Conservation (phyloP, 345 rosid species). For the Ceriops zippeliana region DNA sequence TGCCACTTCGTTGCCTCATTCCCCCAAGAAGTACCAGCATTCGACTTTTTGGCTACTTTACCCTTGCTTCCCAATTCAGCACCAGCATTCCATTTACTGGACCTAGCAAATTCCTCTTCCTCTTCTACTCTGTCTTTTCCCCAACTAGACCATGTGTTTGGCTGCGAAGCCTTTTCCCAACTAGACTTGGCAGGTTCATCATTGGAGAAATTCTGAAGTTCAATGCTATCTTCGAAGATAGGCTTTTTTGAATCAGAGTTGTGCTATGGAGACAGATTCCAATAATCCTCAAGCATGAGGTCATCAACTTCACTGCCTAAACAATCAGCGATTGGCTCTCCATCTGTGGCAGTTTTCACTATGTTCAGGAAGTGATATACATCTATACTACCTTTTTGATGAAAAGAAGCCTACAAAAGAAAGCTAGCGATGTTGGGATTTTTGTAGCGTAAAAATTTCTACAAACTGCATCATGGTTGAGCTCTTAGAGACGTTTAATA, state of each 20-base stretch:
- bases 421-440: not conserved
- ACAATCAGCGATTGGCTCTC: conserved; percentile 45
- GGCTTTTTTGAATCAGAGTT: conserved; percentile 46
- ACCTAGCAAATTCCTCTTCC: not conserved
- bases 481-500: no score
- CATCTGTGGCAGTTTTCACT: conserved; percentile 46
- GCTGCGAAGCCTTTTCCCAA: not conserved
- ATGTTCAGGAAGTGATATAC: conserved; percentile 69
- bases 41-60: not conserved
- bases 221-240: conserved; percentile 60
- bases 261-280: conserved; percentile 70
- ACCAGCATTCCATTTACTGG: conserved; percentile 16
- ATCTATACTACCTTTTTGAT: conserved; percentile 43
- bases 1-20: no score
- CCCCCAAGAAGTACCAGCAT: conserved; percentile 19
- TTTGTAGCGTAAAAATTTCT: not conserved
- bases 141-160: conserved; percentile 23
- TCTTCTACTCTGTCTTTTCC: not conserved
- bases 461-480: no score
- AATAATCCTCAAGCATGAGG: conserved; percentile 49
- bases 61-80: conserved; percentile 27
- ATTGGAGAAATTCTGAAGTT: conserved; percentile 24
- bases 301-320: conserved; percentile 74
- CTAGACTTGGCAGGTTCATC: conserved; percentile 2
- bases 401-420: conserved; percentile 45